These are phyloP conservation scores for Liquidambar formosana DNA, from an alignment of 164 flowering plant species.

Conservation along the genomic window DNA sequence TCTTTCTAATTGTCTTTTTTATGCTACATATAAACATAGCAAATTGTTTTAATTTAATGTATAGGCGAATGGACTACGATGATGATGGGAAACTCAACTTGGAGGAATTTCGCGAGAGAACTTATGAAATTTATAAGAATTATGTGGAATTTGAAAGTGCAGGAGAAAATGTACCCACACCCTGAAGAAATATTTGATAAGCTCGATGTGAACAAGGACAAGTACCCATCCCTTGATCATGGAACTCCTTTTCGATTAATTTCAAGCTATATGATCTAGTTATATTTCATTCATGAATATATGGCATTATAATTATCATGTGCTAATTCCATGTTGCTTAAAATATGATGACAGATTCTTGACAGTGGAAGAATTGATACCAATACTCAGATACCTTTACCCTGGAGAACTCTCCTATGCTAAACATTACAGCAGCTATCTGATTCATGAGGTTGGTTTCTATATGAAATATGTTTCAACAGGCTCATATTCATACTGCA, in stretches of 20 bases:
- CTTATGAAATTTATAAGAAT: slow-evolving; percentile 37
- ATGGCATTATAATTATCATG: background rate
- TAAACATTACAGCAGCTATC: slow-evolving; percentile 39
- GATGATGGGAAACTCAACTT: slow-evolving; percentile 49
- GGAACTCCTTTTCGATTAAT: too few relatives aligned
- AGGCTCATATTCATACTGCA: too few relatives aligned
- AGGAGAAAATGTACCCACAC: slow-evolving; percentile 23
- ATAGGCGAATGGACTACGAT: slow-evolving; percentile 55
- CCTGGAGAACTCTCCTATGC: slow-evolving; percentile 62
- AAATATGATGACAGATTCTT: slow-evolving; percentile 30
- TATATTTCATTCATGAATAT: background rate
- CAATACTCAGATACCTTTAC: slow-evolving; percentile 36
- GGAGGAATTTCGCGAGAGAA: slow-evolving; percentile 39
- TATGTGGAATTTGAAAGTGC: slow-evolving; percentile 35
- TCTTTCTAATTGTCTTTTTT: too few relatives aligned
- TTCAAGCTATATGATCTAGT: too few relatives aligned
- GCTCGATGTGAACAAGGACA: slow-evolving; percentile 55
- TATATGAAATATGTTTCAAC: too few relatives aligned
- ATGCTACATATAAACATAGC: too few relatives aligned
- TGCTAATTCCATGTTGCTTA: background rate
- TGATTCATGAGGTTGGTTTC: slow-evolving; percentile 47
- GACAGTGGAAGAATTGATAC: slow-evolving; percentile 48
- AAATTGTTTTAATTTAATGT: background rate
- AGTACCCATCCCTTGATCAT: too few relatives aligned
- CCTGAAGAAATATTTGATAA: slow-evolving; percentile 42